These are phyloP conservation scores for Sarocladium brachiariae DNA, from an alignment of 2,329 filamentous ascomycete genomes.

Conservation along the genomic window DNA sequence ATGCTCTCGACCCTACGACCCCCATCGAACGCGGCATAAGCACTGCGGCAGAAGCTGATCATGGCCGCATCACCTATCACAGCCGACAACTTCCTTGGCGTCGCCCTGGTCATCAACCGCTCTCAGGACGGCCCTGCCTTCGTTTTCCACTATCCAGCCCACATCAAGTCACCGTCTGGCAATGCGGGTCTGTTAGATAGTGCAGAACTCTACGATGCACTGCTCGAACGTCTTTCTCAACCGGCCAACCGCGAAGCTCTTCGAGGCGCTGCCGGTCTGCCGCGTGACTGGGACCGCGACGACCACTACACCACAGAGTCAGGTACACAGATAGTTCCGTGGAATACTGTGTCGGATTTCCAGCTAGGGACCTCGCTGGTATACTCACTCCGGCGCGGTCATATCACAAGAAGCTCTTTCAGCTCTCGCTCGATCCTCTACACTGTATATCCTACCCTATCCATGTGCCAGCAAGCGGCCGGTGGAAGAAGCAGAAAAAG, in stretches of 20 bases:
- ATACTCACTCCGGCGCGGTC: conserved; percentile 68
- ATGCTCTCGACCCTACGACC: background rate
- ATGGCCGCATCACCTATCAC: conserved; percentile 44
- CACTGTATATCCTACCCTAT: conserved; percentile 79
- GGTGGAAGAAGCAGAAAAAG: conserved; percentile 63
- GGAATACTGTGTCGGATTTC: conserved; percentile 68
- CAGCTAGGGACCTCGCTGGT: conserved; percentile 71
- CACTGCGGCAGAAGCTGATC: conserved; percentile 7
- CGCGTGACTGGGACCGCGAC: conserved; percentile 43
- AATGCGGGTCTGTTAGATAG: conserved; percentile 26
- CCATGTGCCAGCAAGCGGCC: conserved; percentile 70
- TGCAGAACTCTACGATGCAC: conserved; percentile 43
- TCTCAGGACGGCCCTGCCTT: conserved; percentile 74
- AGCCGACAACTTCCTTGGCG: conserved; percentile 55
- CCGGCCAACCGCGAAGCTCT: conserved; percentile 21
- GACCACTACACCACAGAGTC: conserved; percentile 49
- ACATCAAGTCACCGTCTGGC: conserved; percentile 27
- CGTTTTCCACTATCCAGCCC: conserved; percentile 83
- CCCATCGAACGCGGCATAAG: background rate
- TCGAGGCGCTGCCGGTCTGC: conserved; percentile 20
- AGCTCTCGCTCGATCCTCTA: conserved; percentile 72
- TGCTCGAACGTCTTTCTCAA: conserved; percentile 40
- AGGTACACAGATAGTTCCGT: conserved; percentile 54
- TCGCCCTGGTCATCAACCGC: conserved; percentile 67
- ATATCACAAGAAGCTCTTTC: conserved; percentile 76